A percentile compares a stretch with the other conserved stretches of the same genome.
Conservation (phyloP, 2,329 filamentous ascomycete genomes). For the Cadophora malorum region DNA sequence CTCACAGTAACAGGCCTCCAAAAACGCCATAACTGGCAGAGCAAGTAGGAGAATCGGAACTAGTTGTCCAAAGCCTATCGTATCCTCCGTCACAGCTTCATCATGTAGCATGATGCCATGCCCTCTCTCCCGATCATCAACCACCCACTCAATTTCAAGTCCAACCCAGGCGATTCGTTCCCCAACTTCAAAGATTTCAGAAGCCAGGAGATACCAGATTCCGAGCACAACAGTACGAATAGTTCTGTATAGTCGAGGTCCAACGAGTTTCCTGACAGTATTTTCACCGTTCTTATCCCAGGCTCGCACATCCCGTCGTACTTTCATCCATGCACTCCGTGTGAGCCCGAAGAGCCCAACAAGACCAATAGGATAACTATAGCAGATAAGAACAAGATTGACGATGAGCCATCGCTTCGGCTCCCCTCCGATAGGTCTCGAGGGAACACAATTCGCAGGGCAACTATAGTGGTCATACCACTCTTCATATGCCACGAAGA, state of each 20-base stretch:
- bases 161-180: background rate
- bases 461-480: background rate
- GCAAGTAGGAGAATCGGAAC: slow-evolving; percentile 8
- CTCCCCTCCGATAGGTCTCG: background rate
- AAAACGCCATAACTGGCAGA: slow-evolving; percentile 1
- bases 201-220: background rate
- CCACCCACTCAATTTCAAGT: background rate
- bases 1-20: background rate
- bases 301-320: background rate
- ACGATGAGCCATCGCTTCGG: background rate
- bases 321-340: background rate
- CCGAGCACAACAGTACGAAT: background rate
- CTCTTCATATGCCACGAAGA: no score
- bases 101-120: background rate
- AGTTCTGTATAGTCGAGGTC: background rate
- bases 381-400: slow-evolving; percentile 1
- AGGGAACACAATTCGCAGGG: background rate
- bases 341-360: background rate
- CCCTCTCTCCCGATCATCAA: background rate
- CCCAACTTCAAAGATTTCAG: background rate
- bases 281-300: background rate
- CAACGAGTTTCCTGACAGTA: background rate
- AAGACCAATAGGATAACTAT: background rate
- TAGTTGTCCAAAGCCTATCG: background rate
- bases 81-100: background rate